phyloP scores from a whole-genome alignment of 2,329 filamentous ascomycete species.

The Polychaeton citri region DNA sequence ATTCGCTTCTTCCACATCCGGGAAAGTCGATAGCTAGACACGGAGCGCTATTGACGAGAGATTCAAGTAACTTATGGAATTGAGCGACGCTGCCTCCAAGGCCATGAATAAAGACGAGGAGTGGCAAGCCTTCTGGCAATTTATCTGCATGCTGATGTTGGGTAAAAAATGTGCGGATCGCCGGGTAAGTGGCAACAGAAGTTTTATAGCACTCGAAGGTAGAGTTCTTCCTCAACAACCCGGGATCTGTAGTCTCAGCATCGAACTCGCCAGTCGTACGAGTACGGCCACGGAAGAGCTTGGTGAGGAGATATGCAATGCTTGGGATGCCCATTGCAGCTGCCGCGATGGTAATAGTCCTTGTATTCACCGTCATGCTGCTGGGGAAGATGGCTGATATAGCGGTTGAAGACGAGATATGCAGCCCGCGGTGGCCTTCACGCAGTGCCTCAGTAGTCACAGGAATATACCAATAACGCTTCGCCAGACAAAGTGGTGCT shows the following conservation, averaged over 20 bases:
- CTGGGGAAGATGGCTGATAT: too few relatives aligned
- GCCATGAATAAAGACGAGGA: conserved; percentile 85
- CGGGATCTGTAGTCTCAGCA: conserved; percentile 47
- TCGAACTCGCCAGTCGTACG: background rate
- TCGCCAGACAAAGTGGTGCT: too few relatives aligned
- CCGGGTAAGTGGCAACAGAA: conserved; percentile 54
- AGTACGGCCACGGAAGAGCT: background rate
- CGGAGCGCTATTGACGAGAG: conserved; percentile 67
- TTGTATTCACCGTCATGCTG: too few relatives aligned
- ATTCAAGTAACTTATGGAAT: conserved; percentile 68
- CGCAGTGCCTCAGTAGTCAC: too few relatives aligned
- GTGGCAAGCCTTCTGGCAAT: conserved; percentile 60
- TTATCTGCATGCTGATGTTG: conserved; percentile 72
- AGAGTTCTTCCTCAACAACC: conserved; percentile 67
- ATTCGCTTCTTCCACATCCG: conserved; percentile 72
- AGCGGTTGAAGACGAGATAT: too few relatives aligned
- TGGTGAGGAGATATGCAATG: background rate
- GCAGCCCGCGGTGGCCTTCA: too few relatives aligned
- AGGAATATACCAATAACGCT: too few relatives aligned
- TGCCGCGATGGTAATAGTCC: background rate
- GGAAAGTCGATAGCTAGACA: conserved; percentile 84
- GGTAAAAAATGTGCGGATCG: conserved; percentile 70
- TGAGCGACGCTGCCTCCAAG: conserved; percentile 86
- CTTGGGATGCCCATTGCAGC: background rate
- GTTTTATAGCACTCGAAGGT: conserved; percentile 61